Conservation (phyloP, 2,329 filamentous ascomycete species). For the Arthrobotrys iridis region DNA sequence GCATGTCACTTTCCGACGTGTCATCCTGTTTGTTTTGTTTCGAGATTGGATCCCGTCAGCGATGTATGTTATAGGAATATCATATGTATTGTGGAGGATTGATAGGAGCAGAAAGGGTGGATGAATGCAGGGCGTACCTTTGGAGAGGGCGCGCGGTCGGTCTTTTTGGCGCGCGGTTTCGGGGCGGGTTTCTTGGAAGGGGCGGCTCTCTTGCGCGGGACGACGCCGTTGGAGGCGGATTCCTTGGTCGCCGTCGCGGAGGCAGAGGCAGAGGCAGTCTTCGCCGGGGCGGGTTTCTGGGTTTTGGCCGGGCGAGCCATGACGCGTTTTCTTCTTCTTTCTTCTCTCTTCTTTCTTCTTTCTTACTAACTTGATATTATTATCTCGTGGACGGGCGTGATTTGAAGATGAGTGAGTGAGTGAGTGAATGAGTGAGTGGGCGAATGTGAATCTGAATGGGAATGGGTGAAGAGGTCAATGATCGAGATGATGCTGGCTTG, state of each 20-base stretch:
- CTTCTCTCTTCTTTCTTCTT: no score
- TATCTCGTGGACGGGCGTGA: no score
- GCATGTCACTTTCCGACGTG: slow-evolving; percentile 3
- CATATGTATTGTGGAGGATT: no score
- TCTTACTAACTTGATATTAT: no score
- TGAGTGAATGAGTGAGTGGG: background rate
- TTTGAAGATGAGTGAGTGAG: no score
- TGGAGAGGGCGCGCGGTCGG: slow-evolving; percentile 33
- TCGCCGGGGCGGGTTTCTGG: slow-evolving; percentile 21
- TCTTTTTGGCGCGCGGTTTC: slow-evolving; percentile 51
- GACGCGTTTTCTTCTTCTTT: no score
- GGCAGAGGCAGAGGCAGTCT: slow-evolving; percentile 54
- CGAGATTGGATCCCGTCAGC: no score
- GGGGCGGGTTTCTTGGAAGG: slow-evolving; percentile 56
- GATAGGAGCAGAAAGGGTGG: background rate
- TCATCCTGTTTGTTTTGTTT: background rate
- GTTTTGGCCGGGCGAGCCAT: slow-evolving; percentile 13
- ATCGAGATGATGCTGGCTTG: no score
- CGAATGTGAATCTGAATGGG: no score
- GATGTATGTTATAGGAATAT: no score
- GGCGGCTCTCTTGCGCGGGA: slow-evolving; percentile 46
- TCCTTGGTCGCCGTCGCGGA: slow-evolving; percentile 54
- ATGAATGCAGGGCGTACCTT: slow-evolving; percentile 13
- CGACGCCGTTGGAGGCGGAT: slow-evolving; percentile 48
- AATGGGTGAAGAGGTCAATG: slow-evolving; percentile 8